Conservation (phyloP, 306 rosid genomes). For the Calophaca sinica region DNA sequence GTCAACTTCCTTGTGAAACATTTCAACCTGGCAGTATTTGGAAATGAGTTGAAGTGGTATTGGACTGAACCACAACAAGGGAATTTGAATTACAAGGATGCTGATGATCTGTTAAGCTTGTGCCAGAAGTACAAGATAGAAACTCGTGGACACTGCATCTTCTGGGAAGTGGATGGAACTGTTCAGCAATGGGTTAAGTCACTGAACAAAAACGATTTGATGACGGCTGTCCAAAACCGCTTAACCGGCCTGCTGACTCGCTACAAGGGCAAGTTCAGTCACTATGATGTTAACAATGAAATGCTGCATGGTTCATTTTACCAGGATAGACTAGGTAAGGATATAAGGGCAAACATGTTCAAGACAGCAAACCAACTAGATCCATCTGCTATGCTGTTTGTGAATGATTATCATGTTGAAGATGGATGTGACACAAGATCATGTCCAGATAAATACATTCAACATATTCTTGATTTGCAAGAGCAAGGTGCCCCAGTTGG, state of each 20-base stretch:
- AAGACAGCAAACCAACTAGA: conserved; percentile 81
- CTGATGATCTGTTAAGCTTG: conserved; percentile 74
- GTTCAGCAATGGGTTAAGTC: conserved; percentile 83
- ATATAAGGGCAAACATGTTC: conserved; percentile 85
- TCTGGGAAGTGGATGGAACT: conserved; percentile 81
- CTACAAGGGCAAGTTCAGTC: conserved; percentile 85
- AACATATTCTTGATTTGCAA: conserved; percentile 79
- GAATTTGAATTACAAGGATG: conserved; percentile 83
- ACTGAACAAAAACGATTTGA: conserved; percentile 66
- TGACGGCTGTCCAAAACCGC: conserved; percentile 79
- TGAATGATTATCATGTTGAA: conserved; percentile 89
- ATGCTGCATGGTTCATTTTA: conserved; percentile 92
- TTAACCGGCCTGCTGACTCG: conserved; percentile 70
- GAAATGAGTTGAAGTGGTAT: conserved; percentile 94
- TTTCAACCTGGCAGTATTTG: conserved; percentile 97
- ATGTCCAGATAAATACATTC: conserved; percentile 76
- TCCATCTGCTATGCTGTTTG: conserved; percentile 72
- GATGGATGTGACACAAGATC: conserved; percentile 84
- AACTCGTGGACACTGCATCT: conserved; percentile 90
- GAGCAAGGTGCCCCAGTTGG: conserved; percentile 89
- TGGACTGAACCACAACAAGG: conserved; percentile 94
- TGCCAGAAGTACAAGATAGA: conserved; percentile 72
- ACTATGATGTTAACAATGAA: conserved; percentile 93
- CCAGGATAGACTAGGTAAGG: conserved; percentile 81
- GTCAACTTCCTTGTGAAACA: conserved; percentile 70